phyloP scores from a whole-genome alignment of 2,329 filamentous ascomycete genomes.

The Leptographium radiaticola region DNA sequence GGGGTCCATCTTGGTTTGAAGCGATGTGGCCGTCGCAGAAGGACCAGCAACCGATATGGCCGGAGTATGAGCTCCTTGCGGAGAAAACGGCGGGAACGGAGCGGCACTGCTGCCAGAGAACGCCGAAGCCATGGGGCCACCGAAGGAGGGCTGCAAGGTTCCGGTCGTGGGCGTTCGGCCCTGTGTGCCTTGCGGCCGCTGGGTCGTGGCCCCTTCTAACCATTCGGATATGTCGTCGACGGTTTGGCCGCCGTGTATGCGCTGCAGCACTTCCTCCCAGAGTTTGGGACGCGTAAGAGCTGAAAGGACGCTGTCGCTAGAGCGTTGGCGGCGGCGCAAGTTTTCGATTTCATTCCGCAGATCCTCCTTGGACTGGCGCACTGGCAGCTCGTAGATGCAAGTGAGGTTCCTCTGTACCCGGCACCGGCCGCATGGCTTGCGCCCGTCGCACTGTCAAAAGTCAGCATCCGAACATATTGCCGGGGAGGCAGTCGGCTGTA shows the following conservation, averaged over 20 bases:
- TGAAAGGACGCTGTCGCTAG: slow-evolving; percentile 40
- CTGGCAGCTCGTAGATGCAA: slow-evolving; percentile 48
- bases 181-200: slow-evolving; percentile 7
- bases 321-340: slow-evolving; percentile 39
- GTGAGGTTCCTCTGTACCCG: slow-evolving; percentile 38
- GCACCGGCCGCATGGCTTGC: slow-evolving; percentile 42
- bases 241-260: slow-evolving; percentile 39
- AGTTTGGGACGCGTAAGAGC: slow-evolving; percentile 38
- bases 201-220: slow-evolving; percentile 22
- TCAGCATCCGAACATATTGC: not conserved
- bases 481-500: not conserved
- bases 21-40: slow-evolving; percentile 16
- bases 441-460: slow-evolving; percentile 40
- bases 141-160: slow-evolving; percentile 17
- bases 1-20: slow-evolving; percentile 21
- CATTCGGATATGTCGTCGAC: slow-evolving; percentile 44
- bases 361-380: slow-evolving; percentile 51
- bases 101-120: slow-evolving; percentile 17
- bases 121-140: slow-evolving; percentile 16
- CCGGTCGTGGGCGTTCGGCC: slow-evolving; percentile 17
- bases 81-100: slow-evolving; percentile 20
- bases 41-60: slow-evolving; percentile 18
- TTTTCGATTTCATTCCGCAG: slow-evolving; percentile 46
- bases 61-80: slow-evolving; percentile 16
- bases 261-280: slow-evolving; percentile 40